Base-by-base conservation (phyloP, 2,329 filamentous ascomycete genomes). In the Dactylellina sp. region DNA sequence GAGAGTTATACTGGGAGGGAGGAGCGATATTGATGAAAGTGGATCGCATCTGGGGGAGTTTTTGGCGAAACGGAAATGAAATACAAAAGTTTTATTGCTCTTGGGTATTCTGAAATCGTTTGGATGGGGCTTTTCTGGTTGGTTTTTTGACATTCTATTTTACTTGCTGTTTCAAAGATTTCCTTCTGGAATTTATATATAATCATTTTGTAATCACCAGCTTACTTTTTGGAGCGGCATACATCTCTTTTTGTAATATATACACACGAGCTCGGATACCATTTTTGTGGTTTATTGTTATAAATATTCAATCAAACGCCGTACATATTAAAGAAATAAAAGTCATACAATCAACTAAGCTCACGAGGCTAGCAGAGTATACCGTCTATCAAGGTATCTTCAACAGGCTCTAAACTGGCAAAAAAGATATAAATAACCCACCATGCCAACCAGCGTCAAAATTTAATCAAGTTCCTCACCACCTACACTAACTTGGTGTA, bases 31-130 rank as follows among this genome's bases (percentile, higher is more conserved):
- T 25, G 68, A 72, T 18, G 68, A 72, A 16, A 72, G 60, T 37
- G 68, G 68, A 20, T 52, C 62, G 40, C 68, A 72, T 72, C 55
- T 72, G 53, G 65, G 65, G 68, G 68, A 72, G 68, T 72, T 72
- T 49, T 72, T 72, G 68, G 68, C 60, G 68, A 64, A 72, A 61
- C 60, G 60, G 60, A 65, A 72, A 46, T 65, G 16, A 52, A 39
- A 42, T 9, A 9, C 9, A 32, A 32, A 32, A 32, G 28, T 32
- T 5, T 32, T 32, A 5, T 32, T 32, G 28, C 28, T 32, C 28
- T 32, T 32, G 28, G 28, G 9, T 40, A 52, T 14, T 59, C 28
- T 42, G 39, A 42, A 42, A 42, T 14, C 44, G 22, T 50, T 1
- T 25, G 14, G 46, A 22, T 16, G 46, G 22, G 14, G 28, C 28